Conservation (phyloP, 371 early-diverging fungal species). For the Saksenaea oblongispora region DNA sequence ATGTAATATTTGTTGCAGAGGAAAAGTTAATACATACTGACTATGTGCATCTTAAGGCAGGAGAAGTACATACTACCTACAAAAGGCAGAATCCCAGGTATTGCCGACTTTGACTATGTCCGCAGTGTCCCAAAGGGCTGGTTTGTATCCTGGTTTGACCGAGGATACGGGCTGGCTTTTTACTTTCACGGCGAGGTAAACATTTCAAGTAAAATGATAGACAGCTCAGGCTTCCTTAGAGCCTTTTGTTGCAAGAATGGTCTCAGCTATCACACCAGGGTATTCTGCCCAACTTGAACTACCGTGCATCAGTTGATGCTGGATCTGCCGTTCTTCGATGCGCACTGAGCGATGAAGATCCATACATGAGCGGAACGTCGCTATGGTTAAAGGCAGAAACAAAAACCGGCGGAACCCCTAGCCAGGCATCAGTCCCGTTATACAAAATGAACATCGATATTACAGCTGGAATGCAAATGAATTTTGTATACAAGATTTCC, state of each 20-base stretch:
- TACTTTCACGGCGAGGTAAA: slow-evolving; percentile 14
- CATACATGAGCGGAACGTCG: slow-evolving; percentile 44
- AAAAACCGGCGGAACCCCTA: not conserved
- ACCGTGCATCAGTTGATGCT: slow-evolving; percentile 1
- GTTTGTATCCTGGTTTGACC: slow-evolving; percentile 20
- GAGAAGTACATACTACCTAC: not conserved
- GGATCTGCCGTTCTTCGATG: not conserved
- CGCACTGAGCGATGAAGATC: slow-evolving; percentile 26
- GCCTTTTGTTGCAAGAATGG: slow-evolving; percentile 46
- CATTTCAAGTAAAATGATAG: not conserved
- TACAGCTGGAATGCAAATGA: not conserved
- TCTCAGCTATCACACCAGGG: slow-evolving; percentile 59
- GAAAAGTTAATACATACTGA: not conserved
- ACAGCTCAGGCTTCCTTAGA: slow-evolving; percentile 16
- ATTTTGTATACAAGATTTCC: not conserved
- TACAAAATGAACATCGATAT: not conserved
- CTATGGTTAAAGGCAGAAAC: not conserved
- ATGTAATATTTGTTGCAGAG: not conserved
- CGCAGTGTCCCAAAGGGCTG: not conserved
- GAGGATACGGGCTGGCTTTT: slow-evolving; percentile 12
- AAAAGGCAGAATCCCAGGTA: not conserved
- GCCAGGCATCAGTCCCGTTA: not conserved
- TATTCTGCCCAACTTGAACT: slow-evolving; percentile 44
- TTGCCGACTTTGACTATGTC: not conserved
- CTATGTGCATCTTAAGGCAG: not conserved